A percentile compares a stretch with the other conserved stretches of the same genome.
phyloP scores from a whole-genome alignment of 2,329 filamentous ascomycete species.

The Aspergillus nomiae region DNA sequence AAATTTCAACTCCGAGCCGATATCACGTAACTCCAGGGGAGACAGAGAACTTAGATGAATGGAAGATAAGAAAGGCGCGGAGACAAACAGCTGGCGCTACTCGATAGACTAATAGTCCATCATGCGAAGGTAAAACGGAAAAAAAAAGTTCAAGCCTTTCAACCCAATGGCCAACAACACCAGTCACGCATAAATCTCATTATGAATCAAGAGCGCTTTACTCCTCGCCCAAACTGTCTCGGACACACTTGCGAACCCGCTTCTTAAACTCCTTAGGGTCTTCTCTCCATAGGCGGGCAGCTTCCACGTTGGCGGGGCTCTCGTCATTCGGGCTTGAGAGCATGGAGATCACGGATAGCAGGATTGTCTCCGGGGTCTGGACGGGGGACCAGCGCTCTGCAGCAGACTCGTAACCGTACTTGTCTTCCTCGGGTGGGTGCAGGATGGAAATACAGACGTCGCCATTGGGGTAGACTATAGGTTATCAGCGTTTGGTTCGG shows the following conservation, averaged over 20 bases:
- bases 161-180: not conserved
- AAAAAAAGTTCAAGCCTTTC: constrained; percentile 24
- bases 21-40: constrained; percentile 1
- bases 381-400: constrained; percentile 93
- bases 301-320: constrained; percentile 92
- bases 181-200: constrained; percentile 2
- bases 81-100: not conserved
- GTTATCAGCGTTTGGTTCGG: not conserved
- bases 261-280: constrained; percentile 77
- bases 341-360: constrained; percentile 89
- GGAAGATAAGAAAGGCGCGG: not conserved
- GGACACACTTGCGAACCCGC: constrained; percentile 74
- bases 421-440: constrained; percentile 91
- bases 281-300: constrained; percentile 82
- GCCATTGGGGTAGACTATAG: constrained; percentile 76
- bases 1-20: constrained; percentile 6
- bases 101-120: not conserved
- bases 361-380: constrained; percentile 90
- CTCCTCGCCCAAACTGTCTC: constrained; percentile 78
- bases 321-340: constrained; percentile 93
- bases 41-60: not conserved
- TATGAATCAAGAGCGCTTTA: constrained; percentile 22
- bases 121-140: constrained; percentile 44
- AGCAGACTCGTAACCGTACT: constrained; percentile 88
- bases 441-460: constrained; percentile 96